Conservation (phyloP, 768 basidiomycete species). For the Chalciporus pseudorubinellus region DNA sequence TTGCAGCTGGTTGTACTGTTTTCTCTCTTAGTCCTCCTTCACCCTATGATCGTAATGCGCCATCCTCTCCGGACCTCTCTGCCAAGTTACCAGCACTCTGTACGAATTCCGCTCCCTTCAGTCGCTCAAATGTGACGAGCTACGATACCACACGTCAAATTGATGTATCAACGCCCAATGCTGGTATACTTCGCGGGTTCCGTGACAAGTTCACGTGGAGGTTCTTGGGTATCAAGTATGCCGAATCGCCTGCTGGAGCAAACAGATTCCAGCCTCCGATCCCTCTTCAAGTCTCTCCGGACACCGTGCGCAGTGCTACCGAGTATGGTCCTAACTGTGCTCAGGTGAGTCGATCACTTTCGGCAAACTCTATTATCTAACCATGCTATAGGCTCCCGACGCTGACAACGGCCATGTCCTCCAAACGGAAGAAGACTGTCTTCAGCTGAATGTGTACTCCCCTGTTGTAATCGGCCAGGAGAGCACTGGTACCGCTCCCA, state of each 20-base stretch:
- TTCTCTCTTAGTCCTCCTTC: not conserved
- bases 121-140: constrained; percentile 20
- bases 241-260: constrained; percentile 3
- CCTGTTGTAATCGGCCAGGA: constrained; percentile 2
- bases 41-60: not conserved
- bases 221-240: constrained; percentile 19
- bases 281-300: constrained; percentile 4
- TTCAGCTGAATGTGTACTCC: constrained; percentile 19
- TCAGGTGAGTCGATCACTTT: constrained; percentile 4
- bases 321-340: constrained; percentile 20
- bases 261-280: constrained; percentile 13
- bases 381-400: constrained; percentile 11
- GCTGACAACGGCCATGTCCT: constrained; percentile 9
- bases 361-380: not conserved
- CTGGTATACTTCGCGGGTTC: constrained; percentile 18
- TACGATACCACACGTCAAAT: constrained; percentile 15
- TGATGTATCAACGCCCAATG: constrained; percentile 10
- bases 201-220: constrained; percentile 19
- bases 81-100: constrained; percentile 12
- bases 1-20: not conserved
- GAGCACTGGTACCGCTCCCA: not conserved
- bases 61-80: not conserved
- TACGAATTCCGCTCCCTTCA: constrained; percentile 20
- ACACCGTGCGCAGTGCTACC: constrained; percentile 2
- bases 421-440: constrained; percentile 17